Evolutionary conservation across 352 stramenopile genomes (phyloP), one percentile per base, ranked within the genome.

Genomic region (Bremia lactucae): DNA sequence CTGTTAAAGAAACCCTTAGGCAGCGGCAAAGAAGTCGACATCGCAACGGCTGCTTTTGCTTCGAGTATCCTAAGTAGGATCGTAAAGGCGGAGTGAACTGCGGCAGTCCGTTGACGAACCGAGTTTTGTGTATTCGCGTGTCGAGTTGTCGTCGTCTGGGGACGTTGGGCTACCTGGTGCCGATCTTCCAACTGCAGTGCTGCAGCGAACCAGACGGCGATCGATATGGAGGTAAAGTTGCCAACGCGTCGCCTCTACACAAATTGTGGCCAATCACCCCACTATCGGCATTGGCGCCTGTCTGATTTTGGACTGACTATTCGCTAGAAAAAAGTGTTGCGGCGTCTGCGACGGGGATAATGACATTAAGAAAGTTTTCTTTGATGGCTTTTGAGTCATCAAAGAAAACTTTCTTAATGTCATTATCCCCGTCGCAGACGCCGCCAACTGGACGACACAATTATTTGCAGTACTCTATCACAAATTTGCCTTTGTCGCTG

Each of bases 1-100:
- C 74, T 71, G 40, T 79, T 70, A 53, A 90, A 90, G 55, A 86
- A 90, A 34, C 67, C 71, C 34, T 68, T 72, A 29, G 78, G 72
- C 37, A 87, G 69, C 45, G 78, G 75, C 37, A 90, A 42, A 37
- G 74, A 74, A 20, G 67, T 72, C 38, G 74, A 74, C 74, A 66
- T 66, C 42, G 38, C 21, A 23, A 23, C 15, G 22, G 10, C 22
- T 40, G 40, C 28, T 47, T 6, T 21, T 22, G 24, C 19, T 54
- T 37, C 21, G 33, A 37, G 20, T 38, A 28, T n/a, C 35, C 22
- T 49, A 39, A 2, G 2, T 18, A 40, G 11, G 31, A 25, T 38
- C 37, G 47, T 54, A 56, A 56, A 52, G 46, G 26, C 23, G 16
- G 28, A 59, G 19, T 60, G 37, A 7, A 20, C 33, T 33, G 23